A percentile compares a stretch with the other conserved stretches of the same genome.
These are phyloP conservation scores for Penstemon barbatus DNA, from an alignment of 257 asterid genomes.

Conservation along the genomic window DNA sequence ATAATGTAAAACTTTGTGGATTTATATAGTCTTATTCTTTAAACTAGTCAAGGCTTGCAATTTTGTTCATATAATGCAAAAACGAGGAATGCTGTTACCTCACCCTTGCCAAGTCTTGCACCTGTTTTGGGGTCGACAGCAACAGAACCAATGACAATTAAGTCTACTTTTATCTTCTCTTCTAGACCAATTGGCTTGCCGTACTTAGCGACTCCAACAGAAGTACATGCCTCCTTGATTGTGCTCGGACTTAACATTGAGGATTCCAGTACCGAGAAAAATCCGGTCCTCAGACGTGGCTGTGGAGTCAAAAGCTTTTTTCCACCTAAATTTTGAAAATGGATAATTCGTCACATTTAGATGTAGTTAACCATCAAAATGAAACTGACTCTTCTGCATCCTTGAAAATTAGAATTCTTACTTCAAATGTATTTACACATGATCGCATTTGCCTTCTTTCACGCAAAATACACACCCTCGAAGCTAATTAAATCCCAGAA, in stretches of 20 bases:
- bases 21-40: not conserved
- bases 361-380: too few relatives aligned
- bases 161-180: slow-evolving; percentile 84
- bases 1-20: not conserved
- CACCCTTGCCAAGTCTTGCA: slow-evolving; percentile 98
- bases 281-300: slow-evolving; percentile 94
- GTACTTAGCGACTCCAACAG: slow-evolving; percentile 84
- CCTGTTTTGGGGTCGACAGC: slow-evolving; percentile 91
- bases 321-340: slow-evolving; percentile 43
- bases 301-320: slow-evolving; percentile 88
- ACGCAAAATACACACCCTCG: too few relatives aligned
- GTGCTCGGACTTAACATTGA: slow-evolving; percentile 51
- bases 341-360: too few relatives aligned
- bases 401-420: too few relatives aligned
- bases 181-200: slow-evolving; percentile 86
- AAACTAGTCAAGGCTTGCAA: not conserved
- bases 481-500: too few relatives aligned
- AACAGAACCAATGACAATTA: slow-evolving; percentile 88
- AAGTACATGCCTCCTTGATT: slow-evolving; percentile 88
- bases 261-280: slow-evolving; percentile 75
- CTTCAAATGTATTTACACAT: too few relatives aligned
- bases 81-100: slow-evolving; percentile 41
- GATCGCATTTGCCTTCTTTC: too few relatives aligned
- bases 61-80: not conserved
- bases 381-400: too few relatives aligned